These are phyloP conservation scores for Echinochloa phyllopogon DNA, from an alignment of 176 grass and related monocot species.

Conservation along the genomic window DNA sequence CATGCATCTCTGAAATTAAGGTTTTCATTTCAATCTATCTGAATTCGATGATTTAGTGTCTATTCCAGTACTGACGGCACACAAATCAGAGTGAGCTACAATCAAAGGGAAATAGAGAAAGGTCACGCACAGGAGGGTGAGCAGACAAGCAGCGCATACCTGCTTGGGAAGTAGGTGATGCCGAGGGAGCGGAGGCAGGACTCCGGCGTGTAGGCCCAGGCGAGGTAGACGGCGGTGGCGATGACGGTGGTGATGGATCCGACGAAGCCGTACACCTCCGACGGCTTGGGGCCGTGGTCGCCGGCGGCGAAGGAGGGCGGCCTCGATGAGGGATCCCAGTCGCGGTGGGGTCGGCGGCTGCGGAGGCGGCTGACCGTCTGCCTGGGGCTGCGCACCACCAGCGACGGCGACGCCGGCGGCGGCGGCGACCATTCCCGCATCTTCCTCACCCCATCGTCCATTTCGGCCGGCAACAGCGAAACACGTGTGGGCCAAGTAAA, in stretches of 20 bases:
- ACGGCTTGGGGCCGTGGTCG: conserved; percentile 27
- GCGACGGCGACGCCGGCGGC: conserved; percentile 38
- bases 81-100: neutral
- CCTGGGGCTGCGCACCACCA: conserved; percentile 77
- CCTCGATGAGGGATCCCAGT: neutral
- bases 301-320: neutral
- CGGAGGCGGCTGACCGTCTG: conserved; percentile 77
- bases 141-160: conserved; percentile 27
- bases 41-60: neutral
- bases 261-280: conserved; percentile 11
- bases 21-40: neutral
- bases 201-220: conserved; percentile 50
- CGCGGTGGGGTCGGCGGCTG: neutral
- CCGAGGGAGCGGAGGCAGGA: conserved; percentile 58
- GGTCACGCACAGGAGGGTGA: neutral
- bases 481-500: neutral
- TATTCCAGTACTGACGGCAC: neutral
- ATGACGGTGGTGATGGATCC: conserved; percentile 50
- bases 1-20: neutral
- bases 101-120: neutral
- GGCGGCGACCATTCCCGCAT: conserved; percentile 42
- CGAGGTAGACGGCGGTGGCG: conserved; percentile 66
- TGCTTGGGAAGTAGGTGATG: conserved; percentile 93
- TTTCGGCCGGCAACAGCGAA: neutral
- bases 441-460: neutral